Conservation (phyloP, 2,329 filamentous ascomycete species). For the Rhytidhysteron rufulum region DNA sequence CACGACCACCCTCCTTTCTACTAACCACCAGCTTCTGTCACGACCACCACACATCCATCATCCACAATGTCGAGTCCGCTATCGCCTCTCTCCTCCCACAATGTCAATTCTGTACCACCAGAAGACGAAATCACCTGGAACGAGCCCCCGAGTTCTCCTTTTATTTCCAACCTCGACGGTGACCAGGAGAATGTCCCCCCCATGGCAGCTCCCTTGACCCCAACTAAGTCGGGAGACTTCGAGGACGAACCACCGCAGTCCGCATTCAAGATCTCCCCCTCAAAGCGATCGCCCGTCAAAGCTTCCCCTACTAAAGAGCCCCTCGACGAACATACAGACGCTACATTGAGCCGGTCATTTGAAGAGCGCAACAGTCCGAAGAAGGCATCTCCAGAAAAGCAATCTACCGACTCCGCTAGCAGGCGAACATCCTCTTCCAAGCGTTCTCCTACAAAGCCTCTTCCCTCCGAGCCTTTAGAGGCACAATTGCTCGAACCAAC, state of each 20-base stretch:
- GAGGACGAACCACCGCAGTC: conserved; percentile 26
- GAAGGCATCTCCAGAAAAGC: conserved; percentile 25
- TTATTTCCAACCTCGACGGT: conserved; percentile 43
- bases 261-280: conserved; percentile 28
- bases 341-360: conserved; percentile 5
- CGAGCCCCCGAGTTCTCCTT: conserved; percentile 46
- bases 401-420: conserved; percentile 19
- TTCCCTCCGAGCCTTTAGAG: conserved; percentile 3
- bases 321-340: conserved; percentile 22
- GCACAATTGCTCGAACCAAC: conserved; percentile 5
- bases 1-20: no score
- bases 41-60: no score
- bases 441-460: conserved; percentile 8
- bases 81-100: conserved; percentile 1
- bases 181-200: conserved; percentile 36
- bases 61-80: background rate
- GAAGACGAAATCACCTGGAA: conserved; percentile 36
- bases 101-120: conserved; percentile 3
- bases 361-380: conserved; percentile 16
- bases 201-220: conserved; percentile 14
- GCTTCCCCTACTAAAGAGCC: conserved; percentile 25
- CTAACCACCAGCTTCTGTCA: no score
- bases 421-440: conserved; percentile 26
- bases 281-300: conserved; percentile 30
- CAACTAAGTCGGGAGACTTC: conserved; percentile 17